A percentile compares a stretch with the other conserved stretches of the same genome.
phyloP scores from a whole-genome alignment of 2,329 filamentous ascomycete species.

The Colletotrichum spinosum region DNA sequence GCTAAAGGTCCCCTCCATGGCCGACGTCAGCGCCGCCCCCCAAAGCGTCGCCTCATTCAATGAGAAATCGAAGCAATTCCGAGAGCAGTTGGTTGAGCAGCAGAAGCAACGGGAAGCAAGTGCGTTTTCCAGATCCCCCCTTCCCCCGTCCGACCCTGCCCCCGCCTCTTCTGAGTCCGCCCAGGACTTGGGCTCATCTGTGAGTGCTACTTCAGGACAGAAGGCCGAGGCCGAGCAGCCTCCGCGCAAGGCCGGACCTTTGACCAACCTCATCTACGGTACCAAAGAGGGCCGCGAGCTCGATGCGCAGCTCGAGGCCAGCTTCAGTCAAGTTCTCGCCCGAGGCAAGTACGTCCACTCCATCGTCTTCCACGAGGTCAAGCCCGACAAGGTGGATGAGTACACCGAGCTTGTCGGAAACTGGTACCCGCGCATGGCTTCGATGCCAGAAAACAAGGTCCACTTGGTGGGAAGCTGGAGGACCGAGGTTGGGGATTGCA shows the following conservation, averaged over 20 bases:
- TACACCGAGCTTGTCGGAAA: conserved; percentile 89
- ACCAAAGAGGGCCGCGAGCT: conserved; percentile 95
- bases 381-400: conserved; percentile 94
- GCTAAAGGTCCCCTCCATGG: conserved; percentile 77
- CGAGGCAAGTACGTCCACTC: conserved; percentile 98
- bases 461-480: conserved; percentile 98
- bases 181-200: conserved; percentile 73
- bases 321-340: conserved; percentile 94
- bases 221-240: conserved; percentile 67
- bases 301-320: conserved; percentile 94
- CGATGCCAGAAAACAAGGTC: conserved; percentile 88
- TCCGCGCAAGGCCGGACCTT: conserved; percentile 75
- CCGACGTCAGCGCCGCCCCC: conserved; percentile 78
- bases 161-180: conserved; percentile 55
- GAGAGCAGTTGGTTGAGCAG: conserved; percentile 81
- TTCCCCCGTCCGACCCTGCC: conserved; percentile 45
- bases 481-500: conserved; percentile 96
- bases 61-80: conserved; percentile 85
- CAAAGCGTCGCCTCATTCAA: conserved; percentile 82
- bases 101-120: conserved; percentile 89
- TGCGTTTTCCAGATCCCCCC: conserved; percentile 62
- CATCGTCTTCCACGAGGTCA: conserved; percentile 95
- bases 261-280: conserved; percentile 94
- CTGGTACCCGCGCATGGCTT: conserved; percentile 94
- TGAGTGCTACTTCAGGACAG: conserved; percentile 66